phyloP scores from a whole-genome alignment of 257 asterid species.

The Nicotiana paniculata region DNA sequence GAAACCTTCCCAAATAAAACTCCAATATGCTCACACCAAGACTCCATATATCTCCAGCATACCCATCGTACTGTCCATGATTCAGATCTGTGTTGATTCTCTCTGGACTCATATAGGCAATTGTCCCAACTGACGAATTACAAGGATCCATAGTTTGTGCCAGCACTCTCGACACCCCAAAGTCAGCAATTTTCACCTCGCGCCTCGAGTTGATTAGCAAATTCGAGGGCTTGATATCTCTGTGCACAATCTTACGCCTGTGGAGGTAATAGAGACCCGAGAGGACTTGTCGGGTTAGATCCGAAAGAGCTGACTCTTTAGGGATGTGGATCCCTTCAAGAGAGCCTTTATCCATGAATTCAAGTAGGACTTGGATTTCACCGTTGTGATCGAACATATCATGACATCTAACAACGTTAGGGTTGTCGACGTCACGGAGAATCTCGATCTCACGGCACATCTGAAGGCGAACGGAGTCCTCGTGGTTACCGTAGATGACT shows the following conservation, averaged over 20 bases:
- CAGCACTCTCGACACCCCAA: constrained; percentile 66
- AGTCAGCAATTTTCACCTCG: constrained; percentile 71
- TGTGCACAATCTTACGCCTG: constrained; percentile 69
- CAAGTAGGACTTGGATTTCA: constrained; percentile 75
- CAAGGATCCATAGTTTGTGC: constrained; percentile 93
- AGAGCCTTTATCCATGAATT: constrained; percentile 76
- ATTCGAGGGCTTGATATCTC: constrained; percentile 87
- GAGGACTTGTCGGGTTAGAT: constrained; percentile 67
- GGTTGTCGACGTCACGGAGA: constrained; percentile 79
- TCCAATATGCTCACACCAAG: constrained; percentile 84
- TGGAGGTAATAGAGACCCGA: constrained; percentile 67
- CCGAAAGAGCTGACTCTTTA: constrained; percentile 53
- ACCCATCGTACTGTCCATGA: constrained; percentile 78
- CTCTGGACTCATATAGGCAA: constrained; percentile 91
- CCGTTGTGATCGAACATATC: constrained; percentile 69
- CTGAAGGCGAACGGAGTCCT: constrained; percentile 66
- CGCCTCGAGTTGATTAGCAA: constrained; percentile 50
- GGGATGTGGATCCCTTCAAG: constrained; percentile 58
- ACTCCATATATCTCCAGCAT: constrained; percentile 93
- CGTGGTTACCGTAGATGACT: constrained; percentile 79
- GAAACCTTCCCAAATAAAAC: constrained; percentile 71
- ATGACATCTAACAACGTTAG: constrained; percentile 72
- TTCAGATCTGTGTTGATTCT: constrained; percentile 84
- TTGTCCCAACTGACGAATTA: constrained; percentile 84
- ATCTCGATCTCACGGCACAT: constrained; percentile 90